Evolutionary conservation across 768 basidiomycete genomes (phyloP), one percentile per base, ranked within the genome.

Genomic region (Leccinum truebloodii): DNA sequence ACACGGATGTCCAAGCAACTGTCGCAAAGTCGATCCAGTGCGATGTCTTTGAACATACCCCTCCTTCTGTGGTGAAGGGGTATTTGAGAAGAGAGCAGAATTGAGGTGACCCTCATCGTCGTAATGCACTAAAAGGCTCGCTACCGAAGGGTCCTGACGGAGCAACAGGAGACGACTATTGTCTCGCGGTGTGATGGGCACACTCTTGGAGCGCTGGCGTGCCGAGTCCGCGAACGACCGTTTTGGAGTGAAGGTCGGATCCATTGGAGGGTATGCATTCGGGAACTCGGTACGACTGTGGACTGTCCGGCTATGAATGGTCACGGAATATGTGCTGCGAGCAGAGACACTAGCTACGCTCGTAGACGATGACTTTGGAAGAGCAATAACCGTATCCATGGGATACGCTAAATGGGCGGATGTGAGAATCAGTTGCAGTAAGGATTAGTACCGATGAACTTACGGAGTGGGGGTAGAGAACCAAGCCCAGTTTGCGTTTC

Each of bases 121-220:
- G 65, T 92, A 93, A 63, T 90, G 76, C 58, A 85, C 80, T 37
- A 92, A 75, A 24, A 93, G 76, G 65, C 87, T 92, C 14, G 81
- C 87, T 30, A 93, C 88, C 22, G 91, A 92, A 3, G 90, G 90
- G 62, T 93, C 90, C 28, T 86, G 85, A 49, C 86, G 86, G 51
- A 93, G 79, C 22, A 81, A 75, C 13, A 82, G 73, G 10, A 88
- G 76, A 30, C 88, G 83, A 61, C 76, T 83, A 76, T 72, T 76
- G 63, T 83, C 82, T 41, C 78, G 76, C 59, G 70, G 80, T 35
- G 75, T 80, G 71, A 73, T 72, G 32, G 75, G 81, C 32, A 62
- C 70, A 63, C 70, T 75, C 64, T 75, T 63, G 61, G 69, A 65
- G 57, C 75, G 69, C 54, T 67, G 65, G 53, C 68, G 67, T 28